Evolutionary conservation across 768 basidiomycete genomes (phyloP).

Genomic region (Trametes coccinea): DNA sequence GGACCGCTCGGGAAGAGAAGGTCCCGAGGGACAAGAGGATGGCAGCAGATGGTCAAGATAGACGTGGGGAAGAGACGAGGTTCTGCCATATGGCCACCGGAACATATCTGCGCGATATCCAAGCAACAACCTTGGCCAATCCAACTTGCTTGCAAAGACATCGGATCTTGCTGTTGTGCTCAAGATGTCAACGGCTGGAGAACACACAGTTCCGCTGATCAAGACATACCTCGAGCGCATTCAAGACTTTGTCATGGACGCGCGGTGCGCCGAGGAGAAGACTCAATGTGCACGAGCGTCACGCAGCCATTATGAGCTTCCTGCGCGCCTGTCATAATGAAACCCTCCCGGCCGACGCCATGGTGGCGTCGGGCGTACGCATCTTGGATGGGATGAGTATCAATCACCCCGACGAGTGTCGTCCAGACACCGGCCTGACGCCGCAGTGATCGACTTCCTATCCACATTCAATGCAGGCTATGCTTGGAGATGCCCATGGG

Average conservation of each 20-base stretch:
- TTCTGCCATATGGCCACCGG: background rate
- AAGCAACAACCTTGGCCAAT: background rate
- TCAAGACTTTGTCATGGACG: background rate
- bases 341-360: background rate
- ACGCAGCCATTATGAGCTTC: background rate
- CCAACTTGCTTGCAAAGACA: background rate
- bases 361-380: background rate
- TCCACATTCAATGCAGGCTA: background rate
- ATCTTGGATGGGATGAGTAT: background rate
- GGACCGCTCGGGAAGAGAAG: constrained; percentile 15
- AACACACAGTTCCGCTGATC: background rate
- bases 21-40: background rate
- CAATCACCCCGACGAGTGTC: constrained; percentile 8
- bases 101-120: background rate
- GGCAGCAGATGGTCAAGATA: background rate
- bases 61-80: background rate
- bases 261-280: too few species aligned
- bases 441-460: background rate
- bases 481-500: background rate
- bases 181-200: too few species aligned
- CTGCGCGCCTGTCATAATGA: background rate
- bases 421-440: background rate
- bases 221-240: background rate
- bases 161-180: too few species aligned
- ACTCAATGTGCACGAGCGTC: background rate